Evolutionary conservation across 345 rosid species (phyloP).

Genomic region (Capsella bursapastoris): DNA sequence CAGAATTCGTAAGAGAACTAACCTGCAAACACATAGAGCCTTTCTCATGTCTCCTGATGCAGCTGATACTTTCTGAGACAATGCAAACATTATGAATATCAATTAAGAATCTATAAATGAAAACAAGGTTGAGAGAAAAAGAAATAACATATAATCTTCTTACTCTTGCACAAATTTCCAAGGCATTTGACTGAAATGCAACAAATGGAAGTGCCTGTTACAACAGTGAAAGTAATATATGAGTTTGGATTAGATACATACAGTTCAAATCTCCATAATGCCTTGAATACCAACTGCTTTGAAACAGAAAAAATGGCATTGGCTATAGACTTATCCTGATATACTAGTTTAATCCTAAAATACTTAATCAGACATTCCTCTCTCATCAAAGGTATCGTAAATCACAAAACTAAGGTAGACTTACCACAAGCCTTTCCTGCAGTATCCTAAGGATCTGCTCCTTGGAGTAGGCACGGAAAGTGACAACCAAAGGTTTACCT

Average conservation of each 20-base stretch:
- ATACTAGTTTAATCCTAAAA: slow-evolving; percentile 1
- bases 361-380: neutral
- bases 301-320: slow-evolving; percentile 7
- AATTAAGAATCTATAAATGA: slow-evolving; percentile 3
- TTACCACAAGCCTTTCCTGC: slow-evolving; percentile 84
- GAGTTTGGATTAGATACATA: slow-evolving; percentile 2
- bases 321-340: neutral
- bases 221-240: slow-evolving; percentile 9
- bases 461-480: slow-evolving; percentile 78
- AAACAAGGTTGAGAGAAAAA: neutral
- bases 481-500: slow-evolving; percentile 88
- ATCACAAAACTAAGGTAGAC: slow-evolving; percentile 9
- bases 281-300: neutral
- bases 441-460: slow-evolving; percentile 79
- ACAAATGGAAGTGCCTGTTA: slow-evolving; percentile 64
- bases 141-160: slow-evolving; percentile 39
- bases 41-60: slow-evolving; percentile 97
- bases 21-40: slow-evolving; percentile 93
- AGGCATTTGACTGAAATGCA: slow-evolving; percentile 76
- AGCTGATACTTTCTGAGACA: slow-evolving; percentile 85
- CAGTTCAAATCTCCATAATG: neutral
- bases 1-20: slow-evolving; percentile 5
- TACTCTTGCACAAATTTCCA: slow-evolving; percentile 97
- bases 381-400: neutral
- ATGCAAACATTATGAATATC: slow-evolving; percentile 26